Percentiles rank a stretch among this genome's conserved stretches.
Evolutionary conservation across 2,329 filamentous ascomycete species (phyloP).

Genomic region (Trichophyton verrucosum): DNA sequence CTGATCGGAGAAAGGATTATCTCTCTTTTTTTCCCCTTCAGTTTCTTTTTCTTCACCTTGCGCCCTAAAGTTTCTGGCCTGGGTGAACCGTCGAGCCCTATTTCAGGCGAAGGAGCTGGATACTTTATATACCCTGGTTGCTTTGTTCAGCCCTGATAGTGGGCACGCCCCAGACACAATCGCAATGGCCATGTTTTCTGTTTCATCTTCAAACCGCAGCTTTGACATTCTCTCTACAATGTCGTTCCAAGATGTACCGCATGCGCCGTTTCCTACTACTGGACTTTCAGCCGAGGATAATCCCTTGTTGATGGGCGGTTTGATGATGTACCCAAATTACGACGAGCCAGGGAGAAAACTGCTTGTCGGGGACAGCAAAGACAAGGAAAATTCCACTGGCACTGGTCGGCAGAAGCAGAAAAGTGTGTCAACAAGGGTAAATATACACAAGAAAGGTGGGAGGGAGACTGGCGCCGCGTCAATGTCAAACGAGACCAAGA

Average conservation of each 20-base stretch:
- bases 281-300: not conserved
- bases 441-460: not conserved
- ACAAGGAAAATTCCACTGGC: not conserved
- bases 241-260: constrained; percentile 1
- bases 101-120: no score
- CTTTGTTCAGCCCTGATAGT: not conserved
- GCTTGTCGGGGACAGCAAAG: not conserved
- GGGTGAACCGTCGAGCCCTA: not conserved
- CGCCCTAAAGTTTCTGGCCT: not conserved
- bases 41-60: not conserved
- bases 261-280: not conserved
- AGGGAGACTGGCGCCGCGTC: not conserved
- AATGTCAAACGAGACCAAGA: constrained; percentile 27
- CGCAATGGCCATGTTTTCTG: constrained; percentile 1
- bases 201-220: not conserved
- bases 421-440: not conserved
- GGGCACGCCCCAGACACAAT: not conserved
- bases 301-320: not conserved
- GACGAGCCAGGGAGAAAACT: not conserved
- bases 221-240: constrained; percentile 8
- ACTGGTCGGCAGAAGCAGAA: not conserved
- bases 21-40: not conserved
- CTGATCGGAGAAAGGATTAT: not conserved
- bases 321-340: not conserved
- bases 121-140: not conserved